Percentiles rank a stretch among this genome's conserved stretches.
These are phyloP conservation scores for Lodderomyces oxycetoniae DNA, from an alignment of 1,139 yeast species.

Conservation along the genomic window DNA sequence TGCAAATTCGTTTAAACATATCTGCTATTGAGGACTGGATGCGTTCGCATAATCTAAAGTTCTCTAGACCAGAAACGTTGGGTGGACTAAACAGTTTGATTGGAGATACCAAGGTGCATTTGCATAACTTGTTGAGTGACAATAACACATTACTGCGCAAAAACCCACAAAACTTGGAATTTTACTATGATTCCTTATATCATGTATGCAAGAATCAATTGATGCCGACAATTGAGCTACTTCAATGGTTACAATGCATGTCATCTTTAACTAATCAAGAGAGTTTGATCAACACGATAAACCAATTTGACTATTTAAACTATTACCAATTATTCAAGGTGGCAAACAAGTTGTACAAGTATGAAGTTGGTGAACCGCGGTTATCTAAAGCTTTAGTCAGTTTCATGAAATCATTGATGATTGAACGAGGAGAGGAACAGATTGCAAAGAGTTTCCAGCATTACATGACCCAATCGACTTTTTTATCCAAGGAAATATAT, in stretches of 20 bases:
- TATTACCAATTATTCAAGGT: conserved; percentile 68
- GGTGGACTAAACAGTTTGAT: conserved; percentile 24
- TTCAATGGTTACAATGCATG: conserved; percentile 90
- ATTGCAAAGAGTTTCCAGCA: conserved; percentile 30
- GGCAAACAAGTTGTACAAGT: conserved; percentile 65
- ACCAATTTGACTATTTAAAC: conserved; percentile 55
- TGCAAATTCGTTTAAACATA: conserved; percentile 81
- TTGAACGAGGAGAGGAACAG: conserved; percentile 39
- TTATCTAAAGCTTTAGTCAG: conserved; percentile 46
- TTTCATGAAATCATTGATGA: conserved; percentile 28
- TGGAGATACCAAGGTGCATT: conserved; percentile 15
- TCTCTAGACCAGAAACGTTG: conserved; percentile 37
- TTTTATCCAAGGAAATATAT: conserved; percentile 38
- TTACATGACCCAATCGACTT: conserved; percentile 42
- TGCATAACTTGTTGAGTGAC: conserved; percentile 25
- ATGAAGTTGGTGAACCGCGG: conserved; percentile 75
- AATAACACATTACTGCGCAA: conserved; percentile 11
- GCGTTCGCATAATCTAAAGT: conserved; percentile 66
- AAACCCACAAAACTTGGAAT: conserved; percentile 34
- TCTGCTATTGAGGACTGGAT: conserved; percentile 93
- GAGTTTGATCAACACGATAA: conserved; percentile 53
- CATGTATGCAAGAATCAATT: conserved; percentile 62
- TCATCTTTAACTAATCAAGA: conserved; percentile 55
- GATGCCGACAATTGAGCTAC: conserved; percentile 68
- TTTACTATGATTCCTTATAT: conserved; percentile 54